Evolutionary conservation across 2,329 filamentous ascomycete genomes (phyloP).

Genomic region (Zalaria sp.): DNA sequence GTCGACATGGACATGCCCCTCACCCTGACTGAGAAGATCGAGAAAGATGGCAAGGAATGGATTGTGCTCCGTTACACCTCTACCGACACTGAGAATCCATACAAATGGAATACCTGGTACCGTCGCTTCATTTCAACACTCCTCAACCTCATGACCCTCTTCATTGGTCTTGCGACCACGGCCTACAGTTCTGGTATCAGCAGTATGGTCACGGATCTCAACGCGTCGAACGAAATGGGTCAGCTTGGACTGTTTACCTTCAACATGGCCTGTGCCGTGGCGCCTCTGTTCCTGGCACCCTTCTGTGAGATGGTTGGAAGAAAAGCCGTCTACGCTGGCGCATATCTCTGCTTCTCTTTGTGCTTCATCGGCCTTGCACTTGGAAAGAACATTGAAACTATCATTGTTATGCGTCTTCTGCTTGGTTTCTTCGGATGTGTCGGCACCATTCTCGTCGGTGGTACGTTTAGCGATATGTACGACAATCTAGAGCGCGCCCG

Average conservation of each 20-base stretch:
- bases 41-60: conserved; percentile 29
- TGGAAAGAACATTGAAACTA: conserved; percentile 34
- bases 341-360: conserved; percentile 31
- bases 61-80: conserved; percentile 32
- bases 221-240: conserved; percentile 27
- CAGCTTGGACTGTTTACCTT: conserved; percentile 37
- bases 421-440: conserved; percentile 36
- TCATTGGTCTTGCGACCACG: conserved; percentile 40
- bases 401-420: conserved; percentile 31
- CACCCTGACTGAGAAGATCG: conserved; percentile 28
- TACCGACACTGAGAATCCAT: conserved; percentile 36
- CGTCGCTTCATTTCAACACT: conserved; percentile 33
- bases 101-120: conserved; percentile 31
- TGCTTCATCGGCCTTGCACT: conserved; percentile 35
- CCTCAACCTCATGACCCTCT: conserved; percentile 38
- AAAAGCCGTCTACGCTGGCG: conserved; percentile 31
- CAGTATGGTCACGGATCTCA: conserved; percentile 31
- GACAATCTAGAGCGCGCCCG: conserved; percentile 29
- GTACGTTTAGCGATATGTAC: conserved; percentile 37
- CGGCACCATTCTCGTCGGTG: conserved; percentile 35
- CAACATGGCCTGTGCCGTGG: conserved; percentile 35
- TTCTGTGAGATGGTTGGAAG: conserved; percentile 37
- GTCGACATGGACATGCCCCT: conserved; percentile 36
- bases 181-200: conserved; percentile 37
- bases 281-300: conserved; percentile 33